These are phyloP conservation scores for Prunus yedoensis DNA, from an alignment of 331 rosid species.

Conservation along the genomic window DNA sequence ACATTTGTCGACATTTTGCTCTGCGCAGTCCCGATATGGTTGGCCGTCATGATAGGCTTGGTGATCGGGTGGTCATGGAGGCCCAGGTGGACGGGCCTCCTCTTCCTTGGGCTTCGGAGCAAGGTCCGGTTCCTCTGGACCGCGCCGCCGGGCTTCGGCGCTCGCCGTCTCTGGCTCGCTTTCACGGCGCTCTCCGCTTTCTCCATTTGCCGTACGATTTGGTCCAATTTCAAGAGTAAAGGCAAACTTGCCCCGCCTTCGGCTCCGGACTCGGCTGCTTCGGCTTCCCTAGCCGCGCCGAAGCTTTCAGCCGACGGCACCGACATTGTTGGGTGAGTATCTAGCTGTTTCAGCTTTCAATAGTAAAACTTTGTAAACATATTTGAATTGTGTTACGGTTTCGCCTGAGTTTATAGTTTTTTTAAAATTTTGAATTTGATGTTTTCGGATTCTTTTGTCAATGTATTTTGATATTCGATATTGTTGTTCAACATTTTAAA, in stretches of 20 bases:
- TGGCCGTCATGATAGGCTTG: constrained; percentile 93
- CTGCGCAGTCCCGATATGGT: constrained; percentile 96
- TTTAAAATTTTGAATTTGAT: background rate
- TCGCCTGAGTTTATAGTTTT: background rate
- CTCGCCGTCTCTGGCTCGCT: constrained; percentile 91
- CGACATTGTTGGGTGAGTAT: constrained; percentile 42
- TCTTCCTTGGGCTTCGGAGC: constrained; percentile 86
- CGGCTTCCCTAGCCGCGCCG: constrained; percentile 8
- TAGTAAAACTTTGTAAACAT: background rate
- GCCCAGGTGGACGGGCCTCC: constrained; percentile 91
- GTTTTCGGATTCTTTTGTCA: background rate
- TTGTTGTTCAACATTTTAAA: background rate
- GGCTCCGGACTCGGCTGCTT: constrained; percentile 26
- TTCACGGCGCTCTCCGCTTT: constrained; percentile 91
- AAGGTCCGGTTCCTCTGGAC: constrained; percentile 86
- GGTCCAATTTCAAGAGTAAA: constrained; percentile 60
- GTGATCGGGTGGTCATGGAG: constrained; percentile 96
- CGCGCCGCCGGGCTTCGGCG: constrained; percentile 95
- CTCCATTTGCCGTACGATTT: constrained; percentile 72
- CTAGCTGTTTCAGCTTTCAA: background rate
- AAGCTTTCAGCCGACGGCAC: constrained; percentile 12
- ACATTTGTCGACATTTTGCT: constrained; percentile 93
- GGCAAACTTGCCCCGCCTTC: constrained; percentile 37
- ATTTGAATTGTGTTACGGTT: background rate
- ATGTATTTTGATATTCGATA: background rate